Percentiles rank a stretch among this genome's conserved stretches.
Conservation (phyloP, 2,329 filamentous ascomycete species). For the Colletotrichum karsti region DNA sequence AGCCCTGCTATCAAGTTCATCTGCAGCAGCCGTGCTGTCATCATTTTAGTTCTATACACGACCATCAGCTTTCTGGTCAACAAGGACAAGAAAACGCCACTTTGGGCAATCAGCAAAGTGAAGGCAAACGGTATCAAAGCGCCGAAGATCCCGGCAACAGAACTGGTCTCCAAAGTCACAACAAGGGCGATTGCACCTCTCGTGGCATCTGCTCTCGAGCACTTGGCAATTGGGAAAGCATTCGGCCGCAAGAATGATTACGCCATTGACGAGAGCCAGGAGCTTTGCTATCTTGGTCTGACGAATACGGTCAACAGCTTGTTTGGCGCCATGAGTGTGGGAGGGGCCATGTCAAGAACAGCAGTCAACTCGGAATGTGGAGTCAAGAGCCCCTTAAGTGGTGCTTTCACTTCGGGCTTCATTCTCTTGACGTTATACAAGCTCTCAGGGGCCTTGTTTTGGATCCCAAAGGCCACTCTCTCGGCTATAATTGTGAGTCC, state of each 20-base stretch:
- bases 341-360: slow-evolving; percentile 73
- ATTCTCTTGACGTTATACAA: slow-evolving; percentile 70
- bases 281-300: slow-evolving; percentile 69
- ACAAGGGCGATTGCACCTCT: slow-evolving; percentile 66
- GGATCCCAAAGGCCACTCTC: slow-evolving; percentile 73
- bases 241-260: slow-evolving; percentile 71
- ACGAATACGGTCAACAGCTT: slow-evolving; percentile 72
- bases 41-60: slow-evolving; percentile 69
- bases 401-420: slow-evolving; percentile 67
- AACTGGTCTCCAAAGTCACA: slow-evolving; percentile 62
- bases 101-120: slow-evolving; percentile 68
- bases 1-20: slow-evolving; percentile 66
- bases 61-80: slow-evolving; percentile 71
- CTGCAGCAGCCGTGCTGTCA: slow-evolving; percentile 67
- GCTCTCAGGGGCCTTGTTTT: slow-evolving; percentile 68
- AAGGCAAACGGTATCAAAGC: slow-evolving; percentile 61
- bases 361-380: slow-evolving; percentile 73
- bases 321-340: slow-evolving; percentile 70
- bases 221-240: slow-evolving; percentile 70
- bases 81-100: slow-evolving; percentile 54
- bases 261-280: slow-evolving; percentile 70
- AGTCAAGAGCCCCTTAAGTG: slow-evolving; percentile 69
- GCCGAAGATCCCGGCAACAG: slow-evolving; percentile 55
- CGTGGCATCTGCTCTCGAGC: slow-evolving; percentile 68
- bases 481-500: slow-evolving; percentile 67